A percentile compares a stretch with the other conserved stretches of the same genome.
phyloP scores from a whole-genome alignment of 495 filamentous ascomycete genomes.

The Penicillium cinerascens region DNA sequence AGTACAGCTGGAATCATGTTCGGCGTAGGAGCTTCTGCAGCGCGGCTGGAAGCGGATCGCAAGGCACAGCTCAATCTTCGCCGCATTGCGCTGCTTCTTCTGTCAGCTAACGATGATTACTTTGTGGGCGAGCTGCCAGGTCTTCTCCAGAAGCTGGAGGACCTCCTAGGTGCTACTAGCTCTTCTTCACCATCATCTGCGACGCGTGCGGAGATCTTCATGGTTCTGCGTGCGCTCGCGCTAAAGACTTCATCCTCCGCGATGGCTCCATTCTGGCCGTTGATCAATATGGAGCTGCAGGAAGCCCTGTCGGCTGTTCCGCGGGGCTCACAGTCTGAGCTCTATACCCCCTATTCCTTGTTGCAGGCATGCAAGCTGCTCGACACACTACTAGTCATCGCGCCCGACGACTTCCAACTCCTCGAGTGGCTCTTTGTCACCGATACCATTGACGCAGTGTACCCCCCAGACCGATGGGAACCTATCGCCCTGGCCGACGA shows the following conservation, averaged over 20 bases:
- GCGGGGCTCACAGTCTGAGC: slow-evolving; percentile 66
- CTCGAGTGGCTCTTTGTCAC: slow-evolving; percentile 96
- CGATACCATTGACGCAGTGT: slow-evolving; percentile 95
- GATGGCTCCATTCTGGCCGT: slow-evolving; percentile 81
- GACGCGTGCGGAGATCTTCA: slow-evolving; percentile 83
- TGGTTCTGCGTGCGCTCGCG: slow-evolving; percentile 78
- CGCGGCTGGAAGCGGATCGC: slow-evolving; percentile 89
- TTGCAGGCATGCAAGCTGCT: slow-evolving; percentile 92
- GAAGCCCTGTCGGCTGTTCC: slow-evolving; percentile 74
- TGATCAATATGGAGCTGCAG: slow-evolving; percentile 83
- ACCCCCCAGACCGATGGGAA: slow-evolving; percentile 68
- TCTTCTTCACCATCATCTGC: slow-evolving; percentile 89
- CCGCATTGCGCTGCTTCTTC: slow-evolving; percentile 69
- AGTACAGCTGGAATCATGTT: slow-evolving; percentile 98
- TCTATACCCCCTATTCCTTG: slow-evolving; percentile 68
- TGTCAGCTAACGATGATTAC: slow-evolving; percentile 70
- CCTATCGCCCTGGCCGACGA: slow-evolving; percentile 81
- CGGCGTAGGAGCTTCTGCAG: slow-evolving; percentile 90
- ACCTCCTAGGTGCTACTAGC: slow-evolving; percentile 79
- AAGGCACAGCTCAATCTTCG: slow-evolving; percentile 89
- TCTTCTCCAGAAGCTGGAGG: slow-evolving; percentile 79
- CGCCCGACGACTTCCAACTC: slow-evolving; percentile 93
- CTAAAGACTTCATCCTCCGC: slow-evolving; percentile 73
- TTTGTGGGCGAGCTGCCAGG: slow-evolving; percentile 70
- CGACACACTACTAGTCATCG: slow-evolving; percentile 76